Conservation (phyloP, 768 basidiomycete genomes). For the Podaxis sp. region DNA sequence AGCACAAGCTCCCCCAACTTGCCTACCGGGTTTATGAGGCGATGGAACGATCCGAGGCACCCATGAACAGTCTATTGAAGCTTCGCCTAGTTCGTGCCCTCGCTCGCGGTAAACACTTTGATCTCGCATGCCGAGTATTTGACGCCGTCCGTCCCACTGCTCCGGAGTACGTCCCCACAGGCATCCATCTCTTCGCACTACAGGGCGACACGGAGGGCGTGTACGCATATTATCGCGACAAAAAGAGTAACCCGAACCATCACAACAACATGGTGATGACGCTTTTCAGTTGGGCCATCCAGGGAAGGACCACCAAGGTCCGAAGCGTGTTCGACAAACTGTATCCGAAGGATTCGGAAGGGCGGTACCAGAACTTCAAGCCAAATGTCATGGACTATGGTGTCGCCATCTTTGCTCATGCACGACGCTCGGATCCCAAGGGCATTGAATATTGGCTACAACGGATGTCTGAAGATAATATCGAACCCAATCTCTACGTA, state of each 20-base stretch:
- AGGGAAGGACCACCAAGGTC: conserved; percentile 36
- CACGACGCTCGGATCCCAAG: conserved; percentile 39
- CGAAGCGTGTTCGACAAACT: conserved; percentile 49
- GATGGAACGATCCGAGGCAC: conserved; percentile 12
- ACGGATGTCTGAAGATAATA: conserved; percentile 41
- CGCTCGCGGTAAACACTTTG: conserved; percentile 3
- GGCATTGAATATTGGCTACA: conserved; percentile 51
- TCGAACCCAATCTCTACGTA: conserved; percentile 49
- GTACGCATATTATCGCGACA: conserved; percentile 34
- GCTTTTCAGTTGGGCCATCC: conserved; percentile 52
- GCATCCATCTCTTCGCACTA: conserved; percentile 27
- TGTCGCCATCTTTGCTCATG: conserved; percentile 23
- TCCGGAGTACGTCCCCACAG: conserved; percentile 4
- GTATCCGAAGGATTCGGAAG: conserved; percentile 37
- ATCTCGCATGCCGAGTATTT: conserved; percentile 12
- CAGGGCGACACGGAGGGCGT: conserved; percentile 45
- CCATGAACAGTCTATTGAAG: conserved; percentile 17
- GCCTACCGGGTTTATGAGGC: conserved; percentile 11
- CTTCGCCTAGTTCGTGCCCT: conserved; percentile 10
- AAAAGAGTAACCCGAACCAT: not conserved
- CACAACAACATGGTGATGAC: conserved; percentile 29
- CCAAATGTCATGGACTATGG: conserved; percentile 9
- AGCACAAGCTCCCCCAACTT: conserved; percentile 4
- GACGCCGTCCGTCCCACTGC: conserved; percentile 1
- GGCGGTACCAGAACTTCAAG: conserved; percentile 8